Conservation (phyloP, 139 green algal genomes). For the Volvox reticuliferus region DNA sequence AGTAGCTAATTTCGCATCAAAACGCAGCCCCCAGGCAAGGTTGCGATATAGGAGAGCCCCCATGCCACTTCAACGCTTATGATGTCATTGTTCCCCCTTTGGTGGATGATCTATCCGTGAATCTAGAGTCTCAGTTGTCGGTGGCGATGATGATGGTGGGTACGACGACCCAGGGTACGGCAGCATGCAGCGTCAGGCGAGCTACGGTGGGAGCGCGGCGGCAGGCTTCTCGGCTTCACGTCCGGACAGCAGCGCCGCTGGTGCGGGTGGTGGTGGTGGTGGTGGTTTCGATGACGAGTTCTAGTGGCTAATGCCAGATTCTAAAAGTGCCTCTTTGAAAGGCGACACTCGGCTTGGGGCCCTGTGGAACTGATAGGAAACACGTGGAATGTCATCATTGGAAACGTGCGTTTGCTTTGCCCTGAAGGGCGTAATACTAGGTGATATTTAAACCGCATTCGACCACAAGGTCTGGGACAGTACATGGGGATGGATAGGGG, state of each 20-base stretch:
- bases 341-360: too few species aligned
- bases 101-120: not conserved
- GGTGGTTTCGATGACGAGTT: constrained; percentile 46
- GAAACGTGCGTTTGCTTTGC: too few species aligned
- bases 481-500: too few species aligned
- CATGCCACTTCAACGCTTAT: not conserved
- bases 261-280: not conserved
- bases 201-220: constrained; percentile 33
- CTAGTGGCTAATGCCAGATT: not conserved
- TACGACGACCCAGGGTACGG: constrained; percentile 27
- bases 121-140: constrained; percentile 25
- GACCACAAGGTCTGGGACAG: too few species aligned
- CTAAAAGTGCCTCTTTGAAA: too few species aligned
- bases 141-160: constrained; percentile 32
- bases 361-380: too few species aligned
- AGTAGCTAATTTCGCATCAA: not conserved
- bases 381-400: too few species aligned
- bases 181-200: constrained; percentile 34
- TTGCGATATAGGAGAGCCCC: not conserved
- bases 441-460: too few species aligned
- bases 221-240: not conserved
- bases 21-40: too few species aligned
- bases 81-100: not conserved
- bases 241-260: not conserved
- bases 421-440: too few species aligned